These are phyloP conservation scores for Hamamelis virginiana DNA, from an alignment of 164 flowering plant species.

Conservation along the genomic window DNA sequence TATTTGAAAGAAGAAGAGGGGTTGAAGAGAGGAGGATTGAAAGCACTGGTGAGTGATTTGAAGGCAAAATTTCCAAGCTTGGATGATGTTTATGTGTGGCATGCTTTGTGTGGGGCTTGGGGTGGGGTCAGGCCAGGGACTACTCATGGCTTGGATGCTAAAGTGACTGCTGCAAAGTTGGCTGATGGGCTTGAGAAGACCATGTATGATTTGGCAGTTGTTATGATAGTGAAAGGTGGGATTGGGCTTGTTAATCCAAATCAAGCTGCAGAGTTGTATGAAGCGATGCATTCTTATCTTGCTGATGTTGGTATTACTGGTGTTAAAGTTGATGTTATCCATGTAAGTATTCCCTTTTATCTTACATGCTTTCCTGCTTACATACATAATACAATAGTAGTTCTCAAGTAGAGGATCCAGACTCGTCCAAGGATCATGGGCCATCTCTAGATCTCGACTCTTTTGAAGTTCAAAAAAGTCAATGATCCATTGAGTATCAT, in stretches of 20 bases:
- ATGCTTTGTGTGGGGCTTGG: constrained; percentile 12
- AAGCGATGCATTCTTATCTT: background rate
- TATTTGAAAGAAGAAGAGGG: background rate
- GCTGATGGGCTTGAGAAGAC: constrained; percentile 2
- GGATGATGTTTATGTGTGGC: constrained; percentile 14
- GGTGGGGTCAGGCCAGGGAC: constrained; percentile 1
- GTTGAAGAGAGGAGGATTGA: background rate
- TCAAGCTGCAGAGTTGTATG: background rate
- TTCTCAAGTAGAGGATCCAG: too few relatives aligned
- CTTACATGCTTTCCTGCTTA: background rate
- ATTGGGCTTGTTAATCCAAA: background rate
- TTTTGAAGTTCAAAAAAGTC: too few relatives aligned
- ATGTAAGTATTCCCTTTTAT: background rate
- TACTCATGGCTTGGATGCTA: background rate
- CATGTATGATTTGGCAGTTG: constrained; percentile 7
- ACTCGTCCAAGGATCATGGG: too few relatives aligned
- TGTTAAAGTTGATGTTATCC: constrained; percentile 1
- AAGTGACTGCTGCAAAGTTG: background rate
- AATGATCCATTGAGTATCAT: too few relatives aligned
- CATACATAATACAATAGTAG: too few relatives aligned
- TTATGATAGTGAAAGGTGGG: background rate
- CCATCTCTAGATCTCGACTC: too few relatives aligned
- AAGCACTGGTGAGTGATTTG: constrained; percentile 1
- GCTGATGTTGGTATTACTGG: background rate
- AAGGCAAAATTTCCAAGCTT: constrained; percentile 5